These are phyloP conservation scores for Colletotrichum lupini DNA, from an alignment of 2,329 filamentous ascomycete species.

Conservation along the genomic window DNA sequence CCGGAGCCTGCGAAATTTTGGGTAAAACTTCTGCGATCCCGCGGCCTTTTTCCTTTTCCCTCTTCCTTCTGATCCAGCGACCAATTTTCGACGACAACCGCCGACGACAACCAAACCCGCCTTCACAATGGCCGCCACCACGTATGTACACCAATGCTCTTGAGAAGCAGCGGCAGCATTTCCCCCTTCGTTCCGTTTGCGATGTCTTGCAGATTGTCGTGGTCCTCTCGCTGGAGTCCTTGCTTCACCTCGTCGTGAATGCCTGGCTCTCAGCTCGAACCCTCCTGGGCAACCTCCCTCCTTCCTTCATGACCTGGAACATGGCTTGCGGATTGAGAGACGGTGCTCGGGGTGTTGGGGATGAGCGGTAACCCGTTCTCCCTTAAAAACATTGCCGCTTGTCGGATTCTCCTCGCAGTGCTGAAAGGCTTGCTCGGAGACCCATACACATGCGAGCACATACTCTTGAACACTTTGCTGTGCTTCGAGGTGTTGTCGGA, in stretches of 20 bases:
- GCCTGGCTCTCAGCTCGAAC: slow-evolving; percentile 80
- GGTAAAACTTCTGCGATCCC: slow-evolving; percentile 19
- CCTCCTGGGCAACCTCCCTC: slow-evolving; percentile 73
- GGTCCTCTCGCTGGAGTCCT: slow-evolving; percentile 80
- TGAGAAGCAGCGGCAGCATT: slow-evolving; percentile 37
- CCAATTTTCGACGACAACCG: slow-evolving; percentile 38
- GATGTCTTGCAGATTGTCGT: slow-evolving; percentile 77
- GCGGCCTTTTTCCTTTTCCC: neutral
- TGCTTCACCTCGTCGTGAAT: slow-evolving; percentile 50
- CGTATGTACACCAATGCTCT: slow-evolving; percentile 56
- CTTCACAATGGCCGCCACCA: slow-evolving; percentile 57
- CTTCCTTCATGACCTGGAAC: slow-evolving; percentile 55
- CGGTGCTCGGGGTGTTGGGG: slow-evolving; percentile 79
- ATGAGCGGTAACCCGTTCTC: slow-evolving; percentile 77
- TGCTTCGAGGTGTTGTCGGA: slow-evolving; percentile 78
- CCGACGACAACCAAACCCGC: slow-evolving; percentile 52
- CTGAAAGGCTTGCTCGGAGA: slow-evolving; percentile 43
- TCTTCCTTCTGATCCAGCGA: slow-evolving; percentile 19
- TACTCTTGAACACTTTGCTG: slow-evolving; percentile 56
- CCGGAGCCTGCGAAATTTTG: slow-evolving; percentile 15
- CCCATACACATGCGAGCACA: slow-evolving; percentile 57
- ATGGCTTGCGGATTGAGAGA: slow-evolving; percentile 67
- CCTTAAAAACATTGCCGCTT: slow-evolving; percentile 80
- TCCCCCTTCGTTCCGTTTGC: slow-evolving; percentile 60
- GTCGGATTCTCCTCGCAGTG: slow-evolving; percentile 41